Evolutionary conservation across 2,329 filamentous ascomycete species (phyloP).

Genomic region (Trichophyton mentagrophytes): DNA sequence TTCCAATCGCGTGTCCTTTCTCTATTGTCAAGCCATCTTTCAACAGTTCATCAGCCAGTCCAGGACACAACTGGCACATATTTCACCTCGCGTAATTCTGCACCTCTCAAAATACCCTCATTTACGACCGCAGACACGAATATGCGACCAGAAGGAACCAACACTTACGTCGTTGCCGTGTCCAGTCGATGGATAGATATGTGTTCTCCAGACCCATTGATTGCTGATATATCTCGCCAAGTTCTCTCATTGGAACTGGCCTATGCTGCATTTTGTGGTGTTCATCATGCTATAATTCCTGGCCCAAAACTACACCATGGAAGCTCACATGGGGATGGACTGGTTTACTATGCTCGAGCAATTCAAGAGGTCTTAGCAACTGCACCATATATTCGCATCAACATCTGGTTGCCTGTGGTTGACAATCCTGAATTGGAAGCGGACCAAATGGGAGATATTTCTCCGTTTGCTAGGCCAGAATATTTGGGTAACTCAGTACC

Average conservation of each 20-base stretch:
- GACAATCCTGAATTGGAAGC: conserved; percentile 50
- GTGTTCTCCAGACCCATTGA: conserved; percentile 65
- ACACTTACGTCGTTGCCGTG: conserved; percentile 63
- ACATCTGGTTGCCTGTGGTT: conserved; percentile 74
- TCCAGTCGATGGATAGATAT: conserved; percentile 91
- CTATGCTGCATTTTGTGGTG: conserved; percentile 90
- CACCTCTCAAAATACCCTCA: conserved; percentile 28
- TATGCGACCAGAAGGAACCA: conserved; percentile 67
- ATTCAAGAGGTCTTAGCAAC: conserved; percentile 66
- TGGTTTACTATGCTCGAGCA: conserved; percentile 67
- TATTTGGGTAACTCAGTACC: conserved; percentile 24
- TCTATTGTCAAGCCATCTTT: conserved; percentile 40
- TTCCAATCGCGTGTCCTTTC: conserved; percentile 48
- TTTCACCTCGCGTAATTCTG: conserved; percentile 30
- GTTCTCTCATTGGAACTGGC: conserved; percentile 82
- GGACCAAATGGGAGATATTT: conserved; percentile 33
- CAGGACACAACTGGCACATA: conserved; percentile 28
- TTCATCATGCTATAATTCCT: conserved; percentile 67
- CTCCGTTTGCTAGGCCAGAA: conserved; percentile 31
- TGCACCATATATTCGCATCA: conserved; percentile 63
- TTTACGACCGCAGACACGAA: conserved; percentile 40
- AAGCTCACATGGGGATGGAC: conserved; percentile 37
- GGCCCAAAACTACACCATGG: conserved; percentile 57
- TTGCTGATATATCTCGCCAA: conserved; percentile 77
- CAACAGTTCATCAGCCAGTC: conserved; percentile 28